A percentile compares a stretch with the other conserved stretches of the same genome.
Evolutionary conservation across 2,329 filamentous ascomycete species (phyloP).

Genomic region (Stagonosporopsis chrysanthemi): DNA sequence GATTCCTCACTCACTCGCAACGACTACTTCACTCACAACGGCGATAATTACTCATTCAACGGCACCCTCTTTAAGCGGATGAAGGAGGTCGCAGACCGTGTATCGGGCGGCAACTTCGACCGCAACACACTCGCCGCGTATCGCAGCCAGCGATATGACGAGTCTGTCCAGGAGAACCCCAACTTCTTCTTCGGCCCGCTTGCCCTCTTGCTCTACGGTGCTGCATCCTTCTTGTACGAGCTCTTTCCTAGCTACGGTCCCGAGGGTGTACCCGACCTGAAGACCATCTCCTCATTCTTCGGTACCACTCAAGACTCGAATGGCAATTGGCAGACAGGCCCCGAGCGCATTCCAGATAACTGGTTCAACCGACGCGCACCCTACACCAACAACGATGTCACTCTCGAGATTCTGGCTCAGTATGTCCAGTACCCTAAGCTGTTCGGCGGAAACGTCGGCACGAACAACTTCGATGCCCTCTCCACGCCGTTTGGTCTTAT

Average conservation of each 20-base stretch:
- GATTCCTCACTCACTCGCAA: slow-evolving; percentile 53
- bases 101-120: slow-evolving; percentile 48
- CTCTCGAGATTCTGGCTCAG: slow-evolving; percentile 51
- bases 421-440: slow-evolving; percentile 54
- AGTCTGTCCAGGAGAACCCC: slow-evolving; percentile 48
- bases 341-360: slow-evolving; percentile 53
- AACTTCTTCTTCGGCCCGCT: slow-evolving; percentile 56
- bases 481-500: slow-evolving; percentile 49
- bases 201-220: slow-evolving; percentile 51
- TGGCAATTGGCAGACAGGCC: slow-evolving; percentile 12
- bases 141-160: slow-evolving; percentile 51
- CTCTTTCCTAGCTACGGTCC: slow-evolving; percentile 48
- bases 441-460: slow-evolving; percentile 54
- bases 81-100: slow-evolving; percentile 39
- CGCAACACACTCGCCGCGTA: slow-evolving; percentile 49
- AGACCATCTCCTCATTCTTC: slow-evolving; percentile 45
- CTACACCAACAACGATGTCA: slow-evolving; percentile 49
- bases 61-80: slow-evolving; percentile 52
- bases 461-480: slow-evolving; percentile 49
- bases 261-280: slow-evolving; percentile 28
- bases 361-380: slow-evolving; percentile 47
- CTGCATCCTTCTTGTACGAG: slow-evolving; percentile 55
- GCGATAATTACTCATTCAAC: slow-evolving; percentile 53
- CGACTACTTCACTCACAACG: slow-evolving; percentile 49
- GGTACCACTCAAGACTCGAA: slow-evolving; percentile 48